Base-by-base conservation (phyloP, 192 early-diverging fungal genomes). In the Podila verticillata region DNA sequence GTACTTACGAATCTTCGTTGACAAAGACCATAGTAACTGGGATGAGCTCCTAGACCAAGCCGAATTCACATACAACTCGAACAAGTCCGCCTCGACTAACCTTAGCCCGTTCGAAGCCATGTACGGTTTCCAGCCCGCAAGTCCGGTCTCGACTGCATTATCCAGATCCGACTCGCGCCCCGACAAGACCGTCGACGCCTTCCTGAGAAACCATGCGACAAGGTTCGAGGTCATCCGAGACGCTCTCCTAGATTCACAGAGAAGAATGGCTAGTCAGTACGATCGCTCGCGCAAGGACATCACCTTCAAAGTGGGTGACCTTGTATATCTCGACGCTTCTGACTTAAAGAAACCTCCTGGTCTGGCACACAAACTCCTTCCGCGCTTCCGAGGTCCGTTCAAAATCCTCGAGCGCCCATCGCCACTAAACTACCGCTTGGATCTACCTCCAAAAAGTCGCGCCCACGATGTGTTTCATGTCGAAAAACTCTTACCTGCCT, bases 21-120 rank as follows among this genome's bases (percentile, higher is more conserved):
- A 71, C 54, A 56, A 75, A 13, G 26, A 34, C 1, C 82, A 87
- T 61, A 57, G 69, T 12, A 48, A 90, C 75, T 91, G 89, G 89
- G 63, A 72, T 4, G 36, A 61, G 7, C 48, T 84, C 19, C 64
- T 91, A 7, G 68, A 64, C 0, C 49, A 74, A 4, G 84, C 81
- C 1, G 86, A 86, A 47, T 86, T 86, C 34, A 72, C 84, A 0
- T 89, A 86, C 72, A 92, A 90, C 65, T 78, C 88, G 13, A 24
- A 69, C 17, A 57, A 57, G 30, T 56, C 68, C 24, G 54, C 62
- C 0, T 34, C 66, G 1, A 86, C 82, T 1, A 63, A 65, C 17
- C 44, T 72, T 7, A 66, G 83, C 4, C 70, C 65, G 8, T 84
- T 84, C 44, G 62, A 69, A 26, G 29, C 63, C 0, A 72, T 85